Evolutionary conservation across 2,329 filamentous ascomycete species (phyloP), one percentile per base, ranked within the genome.

Genomic region (Pseudogymnoascus sp.): DNA sequence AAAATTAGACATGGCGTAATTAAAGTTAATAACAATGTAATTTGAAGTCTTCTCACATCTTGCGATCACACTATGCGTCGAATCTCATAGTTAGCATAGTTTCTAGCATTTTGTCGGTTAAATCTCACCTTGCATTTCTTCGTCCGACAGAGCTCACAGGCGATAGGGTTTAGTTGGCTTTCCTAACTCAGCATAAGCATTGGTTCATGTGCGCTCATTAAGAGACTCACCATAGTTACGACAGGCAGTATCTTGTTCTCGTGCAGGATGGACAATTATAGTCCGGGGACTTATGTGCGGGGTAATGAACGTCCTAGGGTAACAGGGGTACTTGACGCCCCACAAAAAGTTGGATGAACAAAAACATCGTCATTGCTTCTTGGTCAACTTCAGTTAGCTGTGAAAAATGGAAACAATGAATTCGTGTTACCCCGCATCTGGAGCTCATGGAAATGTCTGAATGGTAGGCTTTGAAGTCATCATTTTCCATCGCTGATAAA

Each of bases 41-140:
- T n/a, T 1, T 26, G 11, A 61, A 26, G 36, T n/a, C 18, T 45
- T 34, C 60, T 31, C 21, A 62, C 60, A 51, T 8, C 8, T 11
- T 62, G 6, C 60, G 60, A 26, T 62, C 60, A 10, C 60, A 62
- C 60, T 62, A 62, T 5, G 12, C 26, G n/a, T 42, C 36, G 12
- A 4, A 42, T 61, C 5, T 26, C n/a, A 16, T 21, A 8, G 21
- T 62, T 31, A 62, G 10, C 57, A 14, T 40, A 14, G 10, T 37
- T 60, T 60, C 5, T 7, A 62, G 21, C 23, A 10, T 4, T 29
- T 18, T 23, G 37, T 37, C 11, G 29, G 21, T 26, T 14, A 36
- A 36, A 12, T 36, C 34, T 47, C 23, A 62, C 60, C 39, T 47
- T 62, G 39, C 39, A 62, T 62, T 62, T 62, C 45, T 62, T 62